Evolutionary conservation across 2,329 filamentous ascomycete species (phyloP).

Genomic region (Aspergillus sp.): DNA sequence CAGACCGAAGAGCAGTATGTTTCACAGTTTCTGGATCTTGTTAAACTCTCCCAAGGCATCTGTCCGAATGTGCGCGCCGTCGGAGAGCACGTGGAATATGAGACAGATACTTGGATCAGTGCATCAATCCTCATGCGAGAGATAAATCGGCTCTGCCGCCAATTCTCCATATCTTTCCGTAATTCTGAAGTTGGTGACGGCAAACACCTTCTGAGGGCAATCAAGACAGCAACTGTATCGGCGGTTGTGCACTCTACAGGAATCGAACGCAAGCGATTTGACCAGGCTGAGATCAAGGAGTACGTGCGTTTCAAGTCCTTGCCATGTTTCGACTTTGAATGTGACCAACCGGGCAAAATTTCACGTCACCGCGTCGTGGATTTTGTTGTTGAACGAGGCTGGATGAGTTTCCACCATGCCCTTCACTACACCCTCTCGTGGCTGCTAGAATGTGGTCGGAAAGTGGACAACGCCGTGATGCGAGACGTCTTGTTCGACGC

Average conservation of each 20-base stretch:
- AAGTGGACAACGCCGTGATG: constrained; percentile 59
- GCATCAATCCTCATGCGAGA: constrained; percentile 89
- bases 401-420: constrained; percentile 95
- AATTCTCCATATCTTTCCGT: constrained; percentile 79
- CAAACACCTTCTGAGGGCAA: constrained; percentile 60
- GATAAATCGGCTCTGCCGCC: constrained; percentile 83
- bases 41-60: constrained; percentile 93
- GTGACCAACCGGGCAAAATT: constrained; percentile 31
- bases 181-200: constrained; percentile 57
- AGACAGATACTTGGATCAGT: constrained; percentile 96
- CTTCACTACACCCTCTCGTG: constrained; percentile 94
- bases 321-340: constrained; percentile 70
- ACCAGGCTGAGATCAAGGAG: constrained; percentile 77
- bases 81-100: constrained; percentile 94
- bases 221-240: constrained; percentile 59
- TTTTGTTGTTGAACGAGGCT: constrained; percentile 78
- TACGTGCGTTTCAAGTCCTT: constrained; percentile 74
- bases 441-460: constrained; percentile 82
- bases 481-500: constrained; percentile 62
- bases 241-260: constrained; percentile 86
- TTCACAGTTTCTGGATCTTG: constrained; percentile 87
- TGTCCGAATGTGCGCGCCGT: constrained; percentile 88
- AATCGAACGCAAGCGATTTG: constrained; percentile 76
- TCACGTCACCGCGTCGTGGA: constrained; percentile 62
- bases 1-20: constrained; percentile 78